Base-by-base conservation (phyloP, 768 basidiomycete species). In the Serpula lacrymans region DNA sequence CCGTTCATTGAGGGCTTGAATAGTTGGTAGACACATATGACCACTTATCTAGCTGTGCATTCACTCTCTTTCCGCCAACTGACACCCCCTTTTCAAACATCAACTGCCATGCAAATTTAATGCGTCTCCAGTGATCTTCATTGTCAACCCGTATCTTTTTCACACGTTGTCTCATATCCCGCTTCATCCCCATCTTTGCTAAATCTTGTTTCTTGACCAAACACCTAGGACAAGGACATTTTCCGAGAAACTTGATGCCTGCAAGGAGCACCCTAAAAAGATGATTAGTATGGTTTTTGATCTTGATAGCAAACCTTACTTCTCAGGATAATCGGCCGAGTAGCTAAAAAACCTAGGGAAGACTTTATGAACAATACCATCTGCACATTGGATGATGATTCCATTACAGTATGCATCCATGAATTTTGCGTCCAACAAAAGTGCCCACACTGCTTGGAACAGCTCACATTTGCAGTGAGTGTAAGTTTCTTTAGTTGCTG, bases 211-310 rank as follows among this genome's bases (percentile, higher is more conserved):
- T 57, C 27, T 44, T 18, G 9, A 59, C 39, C 0, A 46, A 32
- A 42, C 59, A 62, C 2, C 43, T 42, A 1, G 60, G 59, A 29
- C 59, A 62, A 0, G 50, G 53, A 28, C 54, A 59, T n/a, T 39
- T 29, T 0, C 59, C 56, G 0, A 58, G 27, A 18, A 54, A 46
- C 8, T 47, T 51, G 30, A 60, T 50, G 1, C 48, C 49, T 1
- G 53, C 48, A 0, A 59, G 24, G 0, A 60, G 43, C 2, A 54
- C 43, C 34, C 57, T 54, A 34, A 21, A 12, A 18, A 26, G 33
- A 5, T 8, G 10, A 17, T 31, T 26, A 10, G 18, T 1, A 0
- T 10, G 3, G 8, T 2, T 10, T 21, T 1, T 33, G 22, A 39
- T 8, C 25, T 10, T 3, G 22, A n/a, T n/a, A n/a, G 3, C 11